A percentile compares a stretch with the other conserved stretches of the same genome.
Evolutionary conservation across 371 early-diverging fungal species (phyloP).

Genomic region (Dichotomocladium elegans): DNA sequence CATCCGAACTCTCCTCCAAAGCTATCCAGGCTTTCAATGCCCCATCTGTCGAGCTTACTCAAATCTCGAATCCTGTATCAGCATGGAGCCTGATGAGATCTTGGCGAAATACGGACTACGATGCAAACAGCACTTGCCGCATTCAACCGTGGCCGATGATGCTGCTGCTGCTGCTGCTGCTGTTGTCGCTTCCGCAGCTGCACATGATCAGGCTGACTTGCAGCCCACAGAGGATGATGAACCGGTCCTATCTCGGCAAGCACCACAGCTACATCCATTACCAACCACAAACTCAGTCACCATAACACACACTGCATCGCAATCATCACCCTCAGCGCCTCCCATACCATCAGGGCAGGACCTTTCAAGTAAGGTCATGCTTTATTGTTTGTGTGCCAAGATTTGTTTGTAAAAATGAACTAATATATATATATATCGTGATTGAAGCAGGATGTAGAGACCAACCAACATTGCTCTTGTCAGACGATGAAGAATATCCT

Average conservation of each 20-base stretch:
- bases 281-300: too few species aligned
- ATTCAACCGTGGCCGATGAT: too few species aligned
- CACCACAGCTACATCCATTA: too few species aligned
- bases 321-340: too few species aligned
- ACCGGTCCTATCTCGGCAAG: too few species aligned
- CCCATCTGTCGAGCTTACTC: slow-evolving; percentile 94
- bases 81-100: slow-evolving; percentile 63
- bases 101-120: slow-evolving; percentile 24
- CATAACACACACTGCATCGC: not conserved
- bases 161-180: slow-evolving; percentile 8
- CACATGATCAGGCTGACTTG: not conserved
- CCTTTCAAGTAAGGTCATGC: too few species aligned
- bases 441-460: not conserved
- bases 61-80: slow-evolving; percentile 84
- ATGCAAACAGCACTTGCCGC: too few species aligned
- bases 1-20: slow-evolving; percentile 72
- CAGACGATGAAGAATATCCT: not conserved
- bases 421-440: too few species aligned
- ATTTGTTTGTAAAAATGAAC: too few species aligned
- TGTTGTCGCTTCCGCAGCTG: slow-evolving; percentile 5
- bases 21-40: slow-evolving; percentile 83
- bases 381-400: too few species aligned
- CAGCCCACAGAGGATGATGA: too few species aligned
- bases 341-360: slow-evolving; percentile 1
- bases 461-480: not conserved